phyloP scores from a whole-genome alignment of 208 protist genomes.

The Leishmania major region DNA sequence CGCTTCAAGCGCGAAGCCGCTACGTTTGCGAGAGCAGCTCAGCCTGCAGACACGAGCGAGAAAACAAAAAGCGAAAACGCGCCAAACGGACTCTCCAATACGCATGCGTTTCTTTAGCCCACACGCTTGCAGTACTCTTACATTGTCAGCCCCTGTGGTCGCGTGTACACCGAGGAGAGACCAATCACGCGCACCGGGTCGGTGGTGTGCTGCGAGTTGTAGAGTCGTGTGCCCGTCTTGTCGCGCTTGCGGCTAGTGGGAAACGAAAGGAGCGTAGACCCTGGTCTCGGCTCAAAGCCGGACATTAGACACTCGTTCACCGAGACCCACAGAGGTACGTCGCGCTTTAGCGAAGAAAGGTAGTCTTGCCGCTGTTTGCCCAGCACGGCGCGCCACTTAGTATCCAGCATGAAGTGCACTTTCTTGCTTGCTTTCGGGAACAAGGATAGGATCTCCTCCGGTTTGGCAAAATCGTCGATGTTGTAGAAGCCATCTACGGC shows the following conservation, averaged over 20 bases:
- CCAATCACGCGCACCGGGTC: slow-evolving; percentile 89
- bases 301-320: slow-evolving; percentile 92
- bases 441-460: slow-evolving; percentile 73
- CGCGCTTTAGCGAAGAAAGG: slow-evolving; percentile 59
- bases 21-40: slow-evolving; percentile 1
- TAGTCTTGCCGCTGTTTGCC: slow-evolving; percentile 84
- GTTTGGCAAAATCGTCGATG: slow-evolving; percentile 75
- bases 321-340: slow-evolving; percentile 81
- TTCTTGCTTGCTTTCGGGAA: slow-evolving; percentile 86
- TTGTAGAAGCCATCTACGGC: slow-evolving; percentile 86
- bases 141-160: slow-evolving; percentile 73
- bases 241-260: slow-evolving; percentile 17
- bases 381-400: slow-evolving; percentile 85
- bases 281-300: slow-evolving; percentile 68
- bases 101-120: not conserved
- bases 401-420: slow-evolving; percentile 88
- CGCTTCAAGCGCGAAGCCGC: not conserved
- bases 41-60: not conserved
- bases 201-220: slow-evolving; percentile 89
- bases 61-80: slow-evolving; percentile 12
- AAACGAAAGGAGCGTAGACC: slow-evolving; percentile 42
- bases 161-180: slow-evolving; percentile 67
- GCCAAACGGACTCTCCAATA: not conserved
- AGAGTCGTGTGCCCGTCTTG: slow-evolving; percentile 49
- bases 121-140: slow-evolving; percentile 20